Conservation (phyloP, 2,329 filamentous ascomycete species). For the Alternaria gaisen region DNA sequence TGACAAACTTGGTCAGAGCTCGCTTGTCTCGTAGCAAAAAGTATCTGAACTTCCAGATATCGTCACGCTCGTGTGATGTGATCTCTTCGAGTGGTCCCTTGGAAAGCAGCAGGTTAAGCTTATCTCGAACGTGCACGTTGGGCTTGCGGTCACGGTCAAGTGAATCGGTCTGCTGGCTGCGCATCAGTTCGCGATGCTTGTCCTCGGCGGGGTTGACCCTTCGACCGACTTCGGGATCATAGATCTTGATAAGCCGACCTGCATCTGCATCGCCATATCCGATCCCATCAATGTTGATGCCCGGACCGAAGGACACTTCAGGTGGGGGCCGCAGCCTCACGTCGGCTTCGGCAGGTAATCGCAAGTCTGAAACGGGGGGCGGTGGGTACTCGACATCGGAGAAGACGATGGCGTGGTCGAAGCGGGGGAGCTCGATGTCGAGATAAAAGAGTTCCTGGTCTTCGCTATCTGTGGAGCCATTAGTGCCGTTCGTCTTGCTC, state of each 20-base stretch:
- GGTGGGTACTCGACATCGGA: slow-evolving; percentile 91
- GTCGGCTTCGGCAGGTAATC: slow-evolving; percentile 69
- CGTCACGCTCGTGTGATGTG: slow-evolving; percentile 89
- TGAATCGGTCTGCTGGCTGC: slow-evolving; percentile 91
- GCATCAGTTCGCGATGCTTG: slow-evolving; percentile 90
- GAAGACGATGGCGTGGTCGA: slow-evolving; percentile 95
- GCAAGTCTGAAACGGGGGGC: slow-evolving; percentile 80
- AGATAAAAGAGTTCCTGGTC: slow-evolving; percentile 77
- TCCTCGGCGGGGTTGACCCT: slow-evolving; percentile 93
- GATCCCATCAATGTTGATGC: slow-evolving; percentile 76
- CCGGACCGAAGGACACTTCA: slow-evolving; percentile 88
- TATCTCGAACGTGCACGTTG: slow-evolving; percentile 93
- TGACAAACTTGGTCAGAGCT: slow-evolving; percentile 93
- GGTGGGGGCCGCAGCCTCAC: slow-evolving; percentile 81
- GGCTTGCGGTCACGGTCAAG: slow-evolving; percentile 95
- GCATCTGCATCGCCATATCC: slow-evolving; percentile 61
- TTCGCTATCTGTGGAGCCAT: slow-evolving; percentile 39
- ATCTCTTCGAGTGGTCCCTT: slow-evolving; percentile 92
- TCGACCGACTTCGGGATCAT: slow-evolving; percentile 90
- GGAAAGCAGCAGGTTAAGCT: slow-evolving; percentile 87
- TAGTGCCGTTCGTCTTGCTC: slow-evolving; percentile 24
- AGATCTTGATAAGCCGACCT: slow-evolving; percentile 79
- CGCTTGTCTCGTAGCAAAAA: slow-evolving; percentile 89
- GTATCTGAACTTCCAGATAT: slow-evolving; percentile 97
- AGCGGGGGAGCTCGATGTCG: slow-evolving; percentile 90